phyloP scores from a whole-genome alignment of 768 basidiomycete genomes.

The Daedalea quercina region DNA sequence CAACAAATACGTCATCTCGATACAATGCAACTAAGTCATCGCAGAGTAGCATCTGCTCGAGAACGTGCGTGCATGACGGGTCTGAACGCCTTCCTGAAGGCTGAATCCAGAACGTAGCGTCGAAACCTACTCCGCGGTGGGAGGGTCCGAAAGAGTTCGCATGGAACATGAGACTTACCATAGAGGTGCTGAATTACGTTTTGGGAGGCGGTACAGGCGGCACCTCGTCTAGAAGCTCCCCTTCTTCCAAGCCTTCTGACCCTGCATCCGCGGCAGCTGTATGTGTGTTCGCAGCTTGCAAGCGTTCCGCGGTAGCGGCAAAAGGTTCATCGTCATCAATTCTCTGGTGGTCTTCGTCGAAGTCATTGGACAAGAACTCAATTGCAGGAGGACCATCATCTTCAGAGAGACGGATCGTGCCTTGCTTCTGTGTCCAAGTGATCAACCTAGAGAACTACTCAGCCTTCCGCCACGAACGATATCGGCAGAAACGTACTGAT shows the following conservation, averaged over 20 bases:
- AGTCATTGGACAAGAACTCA: slow-evolving; percentile 56
- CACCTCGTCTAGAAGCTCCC: slow-evolving; percentile 3
- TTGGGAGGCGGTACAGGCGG: slow-evolving; percentile 12
- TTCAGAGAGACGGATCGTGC: slow-evolving; percentile 58
- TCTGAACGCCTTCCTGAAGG: too few species aligned
- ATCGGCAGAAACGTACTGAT: slow-evolving; percentile 38
- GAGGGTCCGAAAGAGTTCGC: neutral
- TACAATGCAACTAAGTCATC: too few species aligned
- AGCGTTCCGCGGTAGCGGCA: slow-evolving; percentile 10
- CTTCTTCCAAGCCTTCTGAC: neutral
- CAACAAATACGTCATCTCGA: too few species aligned
- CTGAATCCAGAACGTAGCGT: too few species aligned
- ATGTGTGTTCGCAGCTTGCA: slow-evolving; percentile 1
- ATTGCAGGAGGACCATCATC: slow-evolving; percentile 69
- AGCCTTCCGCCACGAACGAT: neutral
- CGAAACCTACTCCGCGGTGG: neutral
- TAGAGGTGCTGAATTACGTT: neutral
- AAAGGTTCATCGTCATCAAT: slow-evolving; percentile 23
- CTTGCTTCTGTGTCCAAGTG: slow-evolving; percentile 45
- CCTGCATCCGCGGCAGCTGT: slow-evolving; percentile 1
- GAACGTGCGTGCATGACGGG: too few species aligned
- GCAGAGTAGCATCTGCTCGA: too few species aligned
- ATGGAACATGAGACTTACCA: neutral
- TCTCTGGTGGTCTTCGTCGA: slow-evolving; percentile 42
- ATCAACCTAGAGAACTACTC: slow-evolving; percentile 39